Conservation (phyloP, 2,329 filamentous ascomycete species). For the Emergomyces pasteurianus region DNA sequence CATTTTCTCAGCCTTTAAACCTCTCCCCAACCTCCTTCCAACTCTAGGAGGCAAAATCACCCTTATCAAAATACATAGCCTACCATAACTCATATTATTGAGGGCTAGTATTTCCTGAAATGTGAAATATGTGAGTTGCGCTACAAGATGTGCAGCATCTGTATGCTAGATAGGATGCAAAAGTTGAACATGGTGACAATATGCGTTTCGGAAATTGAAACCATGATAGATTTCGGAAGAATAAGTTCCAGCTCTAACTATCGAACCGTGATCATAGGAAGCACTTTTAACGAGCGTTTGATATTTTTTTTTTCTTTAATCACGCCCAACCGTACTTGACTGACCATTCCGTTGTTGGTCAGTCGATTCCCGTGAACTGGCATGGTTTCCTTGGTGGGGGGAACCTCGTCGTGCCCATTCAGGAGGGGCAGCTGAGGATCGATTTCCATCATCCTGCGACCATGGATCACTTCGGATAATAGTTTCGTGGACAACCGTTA, state of each 20-base stretch:
- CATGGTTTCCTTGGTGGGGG: neutral
- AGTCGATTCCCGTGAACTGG: neutral
- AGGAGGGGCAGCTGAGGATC: neutral
- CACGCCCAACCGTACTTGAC: neutral
- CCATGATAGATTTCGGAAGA: neutral
- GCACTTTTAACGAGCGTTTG: neutral
- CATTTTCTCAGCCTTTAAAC: no score
- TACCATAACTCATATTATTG: neutral
- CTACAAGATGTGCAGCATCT: neutral
- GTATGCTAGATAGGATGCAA: neutral
- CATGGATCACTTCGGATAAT: slow-evolving; percentile 16
- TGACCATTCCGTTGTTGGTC: neutral
- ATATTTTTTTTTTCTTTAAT: neutral
- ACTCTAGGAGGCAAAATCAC: neutral
- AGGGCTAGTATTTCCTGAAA: neutral
- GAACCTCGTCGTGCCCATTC: neutral
- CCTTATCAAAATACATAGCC: neutral
- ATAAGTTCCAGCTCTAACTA: no score
- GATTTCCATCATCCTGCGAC: neutral
- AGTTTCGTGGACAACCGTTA: slow-evolving; percentile 22
- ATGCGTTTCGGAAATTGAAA: neutral
- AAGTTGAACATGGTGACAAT: neutral
- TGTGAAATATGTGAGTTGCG: neutral
- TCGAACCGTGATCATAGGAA: neutral
- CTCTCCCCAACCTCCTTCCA: no score